Evolutionary conservation across 352 stramenopile genomes (phyloP), one percentile per base, ranked within the genome.

Genomic region (Globisporangium megalacanthum): DNA sequence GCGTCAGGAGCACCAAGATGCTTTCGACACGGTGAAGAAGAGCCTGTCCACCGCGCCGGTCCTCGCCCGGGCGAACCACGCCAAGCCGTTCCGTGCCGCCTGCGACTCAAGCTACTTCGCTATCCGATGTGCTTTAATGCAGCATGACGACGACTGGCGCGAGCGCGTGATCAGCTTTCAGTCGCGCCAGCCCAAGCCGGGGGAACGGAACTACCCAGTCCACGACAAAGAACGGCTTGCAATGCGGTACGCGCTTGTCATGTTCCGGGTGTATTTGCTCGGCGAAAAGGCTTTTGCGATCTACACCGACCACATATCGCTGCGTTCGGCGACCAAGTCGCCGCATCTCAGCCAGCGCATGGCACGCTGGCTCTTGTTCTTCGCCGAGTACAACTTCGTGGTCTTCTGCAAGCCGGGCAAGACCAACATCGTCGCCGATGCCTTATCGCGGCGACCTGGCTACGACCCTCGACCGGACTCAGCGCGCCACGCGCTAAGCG

Each of bases 201-300:
- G 57, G 10, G 64, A 75, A 59, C 9, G 39, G 56, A 64, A 45
- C 9, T 45, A 45, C 13, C 39, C 39, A 1, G 39, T 45, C 13
- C 39, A 45, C 39, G 39, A 45, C 39, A 45, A 45, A 17, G 39
- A 45, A 41, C 22, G 72, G 2, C 33, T 70, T 0, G 56, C 64
- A 2, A 75, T 72, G 64, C 17, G 47, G 1, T 75, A 75, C 22
- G 44, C 64, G 0, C 54, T 72, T 0, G 52, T 67, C 10, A 77
- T 73, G 54, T 69, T 77, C 33, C 36, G 58, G 3, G 59, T 73
- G 0, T 62, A 73, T 35, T 37, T 73, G 0, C 37, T 77, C 11
- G 62, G 66, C 11, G 49, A 62, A 13, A 17, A 54, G 4, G 54
- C 31, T 1, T 77, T 69, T 25, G 60, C 36, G n/a, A 7, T 72